These are phyloP conservation scores for Aegilops tauschii DNA, from an alignment of 176 grass and related monocot species.

Conservation along the genomic window DNA sequence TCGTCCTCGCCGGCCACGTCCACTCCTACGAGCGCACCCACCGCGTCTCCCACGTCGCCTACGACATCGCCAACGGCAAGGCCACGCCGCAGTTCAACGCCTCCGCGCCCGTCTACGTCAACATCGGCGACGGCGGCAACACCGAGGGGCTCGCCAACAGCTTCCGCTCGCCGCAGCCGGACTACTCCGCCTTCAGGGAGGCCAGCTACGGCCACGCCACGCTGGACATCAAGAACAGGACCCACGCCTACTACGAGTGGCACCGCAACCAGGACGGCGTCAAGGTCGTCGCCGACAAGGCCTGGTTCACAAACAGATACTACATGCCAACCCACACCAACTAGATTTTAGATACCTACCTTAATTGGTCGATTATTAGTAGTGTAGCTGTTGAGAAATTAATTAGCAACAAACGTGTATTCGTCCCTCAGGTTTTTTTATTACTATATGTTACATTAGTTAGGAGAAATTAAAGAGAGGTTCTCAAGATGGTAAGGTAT, in stretches of 20 bases:
- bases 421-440: no score
- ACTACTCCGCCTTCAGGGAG: constrained; percentile 65
- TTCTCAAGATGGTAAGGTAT: no score
- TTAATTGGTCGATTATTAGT: background rate
- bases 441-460: no score
- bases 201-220: constrained; percentile 66
- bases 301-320: constrained; percentile 66
- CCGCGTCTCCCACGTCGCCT: constrained; percentile 49
- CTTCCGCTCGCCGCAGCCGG: constrained; percentile 52
- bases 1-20: constrained; percentile 66
- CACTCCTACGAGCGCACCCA: constrained; percentile 61
- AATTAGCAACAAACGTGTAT: background rate
- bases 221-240: constrained; percentile 64
- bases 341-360: background rate
- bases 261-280: constrained; percentile 62
- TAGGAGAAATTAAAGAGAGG: no score
- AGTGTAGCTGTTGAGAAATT: background rate
- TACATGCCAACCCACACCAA: constrained; percentile 32
- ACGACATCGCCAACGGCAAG: constrained; percentile 46
- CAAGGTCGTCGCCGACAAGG: constrained; percentile 51
- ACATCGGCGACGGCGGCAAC: constrained; percentile 70
- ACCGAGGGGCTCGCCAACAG: constrained; percentile 51
- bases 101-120: constrained; percentile 57
- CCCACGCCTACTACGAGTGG: constrained; percentile 66
- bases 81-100: constrained; percentile 40